Conservation (phyloP, 495 filamentous ascomycete species). For the Aspergillus taichungensis region DNA sequence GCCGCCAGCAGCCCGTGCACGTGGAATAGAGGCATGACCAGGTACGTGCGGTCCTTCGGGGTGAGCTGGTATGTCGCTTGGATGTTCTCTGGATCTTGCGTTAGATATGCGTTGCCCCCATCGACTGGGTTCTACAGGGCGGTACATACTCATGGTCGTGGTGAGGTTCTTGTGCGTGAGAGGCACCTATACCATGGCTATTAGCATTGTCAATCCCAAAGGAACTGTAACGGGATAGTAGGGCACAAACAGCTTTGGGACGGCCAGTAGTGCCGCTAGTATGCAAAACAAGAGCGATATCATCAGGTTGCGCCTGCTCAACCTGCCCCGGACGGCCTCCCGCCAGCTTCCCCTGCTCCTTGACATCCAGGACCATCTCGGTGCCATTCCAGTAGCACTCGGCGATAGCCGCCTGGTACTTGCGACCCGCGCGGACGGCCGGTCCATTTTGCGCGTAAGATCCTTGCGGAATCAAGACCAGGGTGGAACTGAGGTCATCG, state of each 20-base stretch:
- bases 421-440: conserved; percentile 63
- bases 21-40: conserved; percentile 91
- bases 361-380: conserved; percentile 66
- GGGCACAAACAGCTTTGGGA: conserved; percentile 58
- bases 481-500: conserved; percentile 66
- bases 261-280: conserved; percentile 74
- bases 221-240: not conserved
- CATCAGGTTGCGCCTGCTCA: conserved; percentile 50
- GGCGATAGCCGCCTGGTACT: conserved; percentile 68
- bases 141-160: conserved; percentile 56
- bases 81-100: conserved; percentile 51
- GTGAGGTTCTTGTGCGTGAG: conserved; percentile 73
- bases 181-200: conserved; percentile 41
- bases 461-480: conserved; percentile 63
- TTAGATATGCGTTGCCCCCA: not conserved
- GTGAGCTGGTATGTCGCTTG: conserved; percentile 62
- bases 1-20: conserved; percentile 77
- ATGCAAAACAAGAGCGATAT: conserved; percentile 65
- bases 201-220: not conserved
- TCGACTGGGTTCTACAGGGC: not conserved
- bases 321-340: conserved; percentile 40
- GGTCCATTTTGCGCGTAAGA: conserved; percentile 52
- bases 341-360: conserved; percentile 57
- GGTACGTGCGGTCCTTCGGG: conserved; percentile 60
- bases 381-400: conserved; percentile 67